Base-by-base conservation (phyloP, 2,329 filamentous ascomycete genomes). In the Pseudonectria buxi region DNA sequence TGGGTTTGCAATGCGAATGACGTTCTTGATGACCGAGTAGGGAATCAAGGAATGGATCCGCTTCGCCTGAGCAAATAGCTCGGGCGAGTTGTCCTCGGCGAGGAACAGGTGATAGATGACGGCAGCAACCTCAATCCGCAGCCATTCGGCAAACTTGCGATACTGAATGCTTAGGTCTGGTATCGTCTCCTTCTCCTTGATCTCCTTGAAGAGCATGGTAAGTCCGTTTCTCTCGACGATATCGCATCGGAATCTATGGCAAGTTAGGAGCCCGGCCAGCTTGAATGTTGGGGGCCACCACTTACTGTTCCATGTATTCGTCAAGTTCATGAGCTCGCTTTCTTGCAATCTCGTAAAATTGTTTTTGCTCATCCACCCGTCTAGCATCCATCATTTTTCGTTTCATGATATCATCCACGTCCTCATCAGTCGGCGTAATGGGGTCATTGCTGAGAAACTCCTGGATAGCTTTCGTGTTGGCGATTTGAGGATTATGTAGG, bases 91-190 rank as follows among this genome's bases (percentile, higher is more conserved):
- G 64, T 98, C 92, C 59, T 98, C 92, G 6, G 92, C 92, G 29
- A 98, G 73, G 71, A 98, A 98, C 24, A 98, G 71, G 59, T 98
- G 92, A 57, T 98, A 98, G 40, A 96, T 79, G 14, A 92, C 95
- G 27, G 92, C 92, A 15, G 92, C 92, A 32, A 98, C 82, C 64
- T 98, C 92, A 54, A 98, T 98, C 26, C 92, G 82, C 33, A 96
- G 69, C 92, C 92, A 98, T 61, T 98, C 92, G 13, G 90, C 90
- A 57, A 98, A 96, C 59, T 96, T 98, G 55, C 92, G 86, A 60
- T 96, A 96, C 58, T 96, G 89, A 10, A 94, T 82, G 54, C 86
- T 94, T 35, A 98, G 73, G 49, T 95, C 87, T 45, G 78, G 75
- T 35, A 98, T 90, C 4, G 76, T 87, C 40, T 86, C 73, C 66